Conservation (phyloP, 1,284 basidiomycete genomes). For the Boletus calvinii region DNA sequence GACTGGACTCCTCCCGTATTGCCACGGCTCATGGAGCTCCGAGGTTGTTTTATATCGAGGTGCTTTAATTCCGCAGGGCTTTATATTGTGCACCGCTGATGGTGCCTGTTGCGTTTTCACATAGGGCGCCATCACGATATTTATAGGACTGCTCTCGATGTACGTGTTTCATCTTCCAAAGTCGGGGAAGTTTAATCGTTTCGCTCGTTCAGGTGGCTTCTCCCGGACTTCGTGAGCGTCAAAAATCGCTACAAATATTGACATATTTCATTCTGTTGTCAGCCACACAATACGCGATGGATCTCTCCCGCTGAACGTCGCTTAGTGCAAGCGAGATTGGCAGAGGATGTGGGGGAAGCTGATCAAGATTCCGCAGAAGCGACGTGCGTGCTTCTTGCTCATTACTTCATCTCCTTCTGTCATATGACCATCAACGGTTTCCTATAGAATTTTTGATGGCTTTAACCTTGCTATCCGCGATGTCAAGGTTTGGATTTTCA, state of each 20-base stretch:
- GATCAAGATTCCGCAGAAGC: constrained; percentile 38
- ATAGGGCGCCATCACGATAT: constrained; percentile 57
- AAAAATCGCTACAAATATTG: neutral
- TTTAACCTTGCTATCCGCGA: constrained; percentile 62
- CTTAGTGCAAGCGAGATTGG: constrained; percentile 5
- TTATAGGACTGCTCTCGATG: constrained; percentile 55
- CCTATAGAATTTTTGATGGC: constrained; percentile 47
- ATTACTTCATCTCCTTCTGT: neutral
- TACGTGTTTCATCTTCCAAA: constrained; percentile 30
- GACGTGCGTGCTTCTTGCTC: constrained; percentile 42
- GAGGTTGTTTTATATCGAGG: constrained; percentile 65
- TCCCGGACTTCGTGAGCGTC: constrained; percentile 24
- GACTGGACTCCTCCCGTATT: neutral
- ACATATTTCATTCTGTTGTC: neutral
- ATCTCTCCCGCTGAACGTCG: constrained; percentile 8
- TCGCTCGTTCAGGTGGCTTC: constrained; percentile 40
- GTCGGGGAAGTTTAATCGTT: neutral
- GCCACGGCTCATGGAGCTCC: neutral
- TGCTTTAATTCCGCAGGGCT: constrained; percentile 14
- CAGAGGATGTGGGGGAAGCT: constrained; percentile 6
- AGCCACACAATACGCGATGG: constrained; percentile 9
- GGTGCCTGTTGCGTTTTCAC: neutral
- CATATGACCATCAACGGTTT: neutral
- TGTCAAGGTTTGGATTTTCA: constrained; percentile 59
- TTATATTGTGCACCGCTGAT: neutral